Evolutionary conservation across 805 yeast species (phyloP), one percentile per base, ranked within the genome.

Genomic region (Sungouiozyma intestinalis): DNA sequence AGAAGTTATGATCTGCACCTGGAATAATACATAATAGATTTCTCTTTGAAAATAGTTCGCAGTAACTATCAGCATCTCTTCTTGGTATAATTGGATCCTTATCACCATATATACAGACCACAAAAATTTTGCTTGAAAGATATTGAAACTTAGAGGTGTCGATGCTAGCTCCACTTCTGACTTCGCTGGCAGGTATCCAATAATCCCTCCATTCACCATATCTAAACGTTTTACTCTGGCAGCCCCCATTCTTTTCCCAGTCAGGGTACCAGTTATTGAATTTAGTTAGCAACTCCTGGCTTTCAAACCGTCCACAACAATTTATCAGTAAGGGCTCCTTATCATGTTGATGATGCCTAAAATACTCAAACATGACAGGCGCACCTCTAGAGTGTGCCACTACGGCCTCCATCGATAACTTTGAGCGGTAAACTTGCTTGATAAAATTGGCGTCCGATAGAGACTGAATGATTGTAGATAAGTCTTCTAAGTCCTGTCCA

Each of bases 331-430:
- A 71, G 1, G 88, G 87, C 2, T 83, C 75, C n/a, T 66, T 52
- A 7, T 36, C 16, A 8, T 38, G 40, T 3, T 65, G 48, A 8
- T 59, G 52, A 3, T 55, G 62, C 33, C 51, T 42, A 3, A 81
- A 80, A 83, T 88, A 88, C 42, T 73, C 64, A 52, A 85, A 79
- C 79, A 79, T 76, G 4, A 88, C 79, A 20, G 82, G 72, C 3
- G 76, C 70, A 8, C 95, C 96, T 45, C 96, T 68, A 0, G 95
- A 85, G 59, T 88, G 97, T 3, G 77, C 81, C 24, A 84, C 72
- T 3, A 87, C 65, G 1, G 83, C 66, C 41, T 74, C 72, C 16
- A 83, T 60, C 3, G 71, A 59, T 41, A 77, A 66, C 38, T 63
- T 9, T 3, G 17, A 33, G 2, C 21, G 21, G 7, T 27, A 31